These are phyloP conservation scores for Eucalyptus brandiana DNA, from an alignment of 345 rosid species.

Conservation along the genomic window DNA sequence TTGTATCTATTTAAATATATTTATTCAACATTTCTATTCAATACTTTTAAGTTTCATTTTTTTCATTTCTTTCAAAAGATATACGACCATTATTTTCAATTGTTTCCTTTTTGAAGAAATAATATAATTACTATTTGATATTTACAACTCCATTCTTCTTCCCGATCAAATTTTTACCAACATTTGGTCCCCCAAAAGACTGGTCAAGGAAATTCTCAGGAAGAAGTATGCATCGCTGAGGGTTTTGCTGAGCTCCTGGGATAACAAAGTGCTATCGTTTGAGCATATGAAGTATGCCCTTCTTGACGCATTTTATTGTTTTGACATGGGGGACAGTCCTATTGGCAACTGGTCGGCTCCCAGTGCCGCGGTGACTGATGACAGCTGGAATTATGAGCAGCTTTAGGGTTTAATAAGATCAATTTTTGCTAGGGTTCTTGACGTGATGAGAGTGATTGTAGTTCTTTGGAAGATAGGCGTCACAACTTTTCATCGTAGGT, in stretches of 20 bases:
- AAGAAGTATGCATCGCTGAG: background rate
- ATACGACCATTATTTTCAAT: too few relatives aligned
- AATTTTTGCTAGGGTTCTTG: background rate
- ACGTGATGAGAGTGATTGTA: background rate
- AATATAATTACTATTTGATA: too few relatives aligned
- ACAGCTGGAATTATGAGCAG: background rate
- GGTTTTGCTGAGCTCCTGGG: background rate
- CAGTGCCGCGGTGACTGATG: background rate
- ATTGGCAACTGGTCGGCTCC: background rate
- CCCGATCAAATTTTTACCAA: too few relatives aligned
- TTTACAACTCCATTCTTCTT: too few relatives aligned
- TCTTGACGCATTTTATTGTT: background rate
- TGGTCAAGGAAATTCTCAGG: background rate
- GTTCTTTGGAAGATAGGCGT: background rate
- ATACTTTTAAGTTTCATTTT: too few relatives aligned
- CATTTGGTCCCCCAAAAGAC: background rate
- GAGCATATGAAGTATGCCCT: background rate
- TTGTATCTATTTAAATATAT: too few relatives aligned
- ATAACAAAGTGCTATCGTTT: background rate
- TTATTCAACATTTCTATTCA: too few relatives aligned
- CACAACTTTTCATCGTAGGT: background rate
- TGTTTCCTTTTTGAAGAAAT: too few relatives aligned
- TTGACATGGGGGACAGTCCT: background rate
- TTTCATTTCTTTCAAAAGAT: too few relatives aligned
- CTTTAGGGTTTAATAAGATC: background rate